phyloP scores from a whole-genome alignment of 208 protist genomes.

The Trypanosoma rangeli region DNA sequence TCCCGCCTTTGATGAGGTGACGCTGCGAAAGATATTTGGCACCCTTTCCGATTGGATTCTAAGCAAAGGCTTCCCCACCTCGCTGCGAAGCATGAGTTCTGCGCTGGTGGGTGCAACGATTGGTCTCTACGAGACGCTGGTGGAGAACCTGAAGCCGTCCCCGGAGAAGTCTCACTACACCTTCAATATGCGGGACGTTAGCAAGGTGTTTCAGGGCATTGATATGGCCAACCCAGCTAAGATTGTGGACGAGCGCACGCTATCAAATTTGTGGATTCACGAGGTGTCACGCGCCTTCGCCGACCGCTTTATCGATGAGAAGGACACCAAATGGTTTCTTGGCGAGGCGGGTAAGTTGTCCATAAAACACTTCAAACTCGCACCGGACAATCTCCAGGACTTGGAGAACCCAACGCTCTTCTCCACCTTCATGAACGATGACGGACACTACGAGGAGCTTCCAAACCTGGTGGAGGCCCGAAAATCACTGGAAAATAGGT shows the following conservation, averaged over 20 bases:
- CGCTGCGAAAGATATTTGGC: slow-evolving; percentile 93
- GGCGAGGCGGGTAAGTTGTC: slow-evolving; percentile 75
- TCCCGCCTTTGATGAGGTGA: slow-evolving; percentile 89
- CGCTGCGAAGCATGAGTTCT: slow-evolving; percentile 44
- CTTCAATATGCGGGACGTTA: slow-evolving; percentile 98
- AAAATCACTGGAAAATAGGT: slow-evolving; percentile 77
- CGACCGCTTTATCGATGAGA: slow-evolving; percentile 93
- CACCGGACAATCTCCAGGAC: slow-evolving; percentile 25
- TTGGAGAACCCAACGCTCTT: slow-evolving; percentile 62
- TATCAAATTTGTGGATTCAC: slow-evolving; percentile 93
- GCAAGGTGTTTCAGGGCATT: slow-evolving; percentile 94
- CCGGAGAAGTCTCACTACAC: slow-evolving; percentile 98
- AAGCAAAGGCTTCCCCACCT: slow-evolving; percentile 61
- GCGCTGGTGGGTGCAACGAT: slow-evolving; percentile 90
- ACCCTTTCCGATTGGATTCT: slow-evolving; percentile 92
- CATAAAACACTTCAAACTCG: slow-evolving; percentile 79
- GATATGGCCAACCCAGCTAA: slow-evolving; percentile 69
- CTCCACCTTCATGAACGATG: slow-evolving; percentile 81
- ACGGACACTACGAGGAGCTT: slow-evolving; percentile 89
- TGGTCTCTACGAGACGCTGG: slow-evolving; percentile 92
- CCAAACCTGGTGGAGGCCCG: slow-evolving; percentile 70
- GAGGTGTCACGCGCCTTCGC: slow-evolving; percentile 95
- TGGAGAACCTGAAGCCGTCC: slow-evolving; percentile 94
- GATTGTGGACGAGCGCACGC: slow-evolving; percentile 65
- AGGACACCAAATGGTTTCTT: slow-evolving; percentile 91